Evolutionary conservation across 345 rosid species (phyloP).

Genomic region (Abelmoschus esculentus): DNA sequence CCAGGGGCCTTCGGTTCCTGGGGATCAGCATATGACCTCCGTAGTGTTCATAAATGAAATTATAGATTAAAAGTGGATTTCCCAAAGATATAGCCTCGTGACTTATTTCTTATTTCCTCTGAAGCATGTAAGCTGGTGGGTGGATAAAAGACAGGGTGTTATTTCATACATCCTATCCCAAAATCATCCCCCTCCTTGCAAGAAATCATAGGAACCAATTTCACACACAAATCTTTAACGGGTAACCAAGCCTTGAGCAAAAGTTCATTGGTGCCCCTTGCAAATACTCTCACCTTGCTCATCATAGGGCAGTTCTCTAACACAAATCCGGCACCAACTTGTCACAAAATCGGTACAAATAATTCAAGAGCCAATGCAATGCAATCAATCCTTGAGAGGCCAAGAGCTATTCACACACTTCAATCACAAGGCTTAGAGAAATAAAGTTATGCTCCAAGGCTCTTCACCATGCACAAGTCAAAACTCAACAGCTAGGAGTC

Average conservation of each 20-base stretch:
- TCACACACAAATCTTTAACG: neutral
- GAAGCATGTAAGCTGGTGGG: slow-evolving; percentile 18
- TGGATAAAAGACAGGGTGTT: slow-evolving; percentile 11
- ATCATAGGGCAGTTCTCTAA: neutral
- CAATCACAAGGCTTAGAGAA: slow-evolving; percentile 1
- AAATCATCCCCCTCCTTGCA: slow-evolving; percentile 14
- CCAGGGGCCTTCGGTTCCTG: neutral
- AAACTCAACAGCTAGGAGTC: slow-evolving; percentile 26
- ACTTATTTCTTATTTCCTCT: slow-evolving; percentile 18
- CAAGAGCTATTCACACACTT: slow-evolving; percentile 5
- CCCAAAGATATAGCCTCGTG: neutral
- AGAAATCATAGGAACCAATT: slow-evolving; percentile 12
- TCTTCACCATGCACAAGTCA: neutral
- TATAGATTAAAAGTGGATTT: neutral
- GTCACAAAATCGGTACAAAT: slow-evolving; percentile 5
- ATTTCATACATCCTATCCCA: slow-evolving; percentile 14
- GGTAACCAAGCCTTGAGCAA: neutral
- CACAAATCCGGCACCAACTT: neutral
- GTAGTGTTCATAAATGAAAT: neutral
- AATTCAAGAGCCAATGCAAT: slow-evolving; percentile 2
- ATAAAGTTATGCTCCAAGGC: neutral
- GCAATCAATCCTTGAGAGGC: slow-evolving; percentile 10
- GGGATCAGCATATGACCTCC: neutral
- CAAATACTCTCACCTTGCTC: neutral
- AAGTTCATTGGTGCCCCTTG: slow-evolving; percentile 1